A percentile compares a stretch with the other conserved stretches of the same genome.
phyloP scores from a whole-genome alignment of 179 eudicot species.

The Sideroxylon spinosum region DNA sequence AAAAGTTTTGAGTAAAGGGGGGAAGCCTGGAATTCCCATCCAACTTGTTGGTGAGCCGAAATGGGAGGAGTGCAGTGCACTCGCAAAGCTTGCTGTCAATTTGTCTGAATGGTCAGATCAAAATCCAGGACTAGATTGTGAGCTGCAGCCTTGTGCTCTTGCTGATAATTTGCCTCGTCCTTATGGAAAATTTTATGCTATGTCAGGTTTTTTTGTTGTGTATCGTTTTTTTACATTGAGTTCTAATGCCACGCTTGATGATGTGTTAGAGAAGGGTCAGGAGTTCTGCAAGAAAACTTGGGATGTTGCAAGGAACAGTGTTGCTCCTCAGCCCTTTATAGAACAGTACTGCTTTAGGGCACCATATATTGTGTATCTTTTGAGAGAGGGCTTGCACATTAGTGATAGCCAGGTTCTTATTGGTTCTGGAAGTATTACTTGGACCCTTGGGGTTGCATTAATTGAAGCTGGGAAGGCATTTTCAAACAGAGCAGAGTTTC shows the following conservation, averaged over 20 bases:
- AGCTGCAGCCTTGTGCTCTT: slow-evolving; percentile 87
- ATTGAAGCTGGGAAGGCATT: slow-evolving; percentile 86
- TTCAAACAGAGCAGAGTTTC: slow-evolving; percentile 42
- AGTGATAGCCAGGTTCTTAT: slow-evolving; percentile 58
- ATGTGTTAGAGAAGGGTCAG: slow-evolving; percentile 76
- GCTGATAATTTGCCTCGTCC: slow-evolving; percentile 67
- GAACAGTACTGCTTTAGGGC: slow-evolving; percentile 98
- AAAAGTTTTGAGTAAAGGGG: slow-evolving; percentile 38
- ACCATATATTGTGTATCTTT: slow-evolving; percentile 68
- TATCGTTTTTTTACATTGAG: slow-evolving; percentile 88
- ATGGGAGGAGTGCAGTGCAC: slow-evolving; percentile 76
- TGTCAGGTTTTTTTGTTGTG: slow-evolving; percentile 95
- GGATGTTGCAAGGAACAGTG: slow-evolving; percentile 80
- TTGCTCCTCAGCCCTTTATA: slow-evolving; percentile 87
- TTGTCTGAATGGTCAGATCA: slow-evolving; percentile 84
- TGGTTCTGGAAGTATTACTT: slow-evolving; percentile 95
- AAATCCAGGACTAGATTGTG: slow-evolving; percentile 73
- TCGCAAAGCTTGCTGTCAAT: slow-evolving; percentile 81
- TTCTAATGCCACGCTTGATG: slow-evolving; percentile 73
- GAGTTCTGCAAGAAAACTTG: slow-evolving; percentile 69
- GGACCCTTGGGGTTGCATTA: slow-evolving; percentile 96
- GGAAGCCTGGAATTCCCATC: slow-evolving; percentile 53
- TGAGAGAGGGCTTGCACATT: slow-evolving; percentile 90
- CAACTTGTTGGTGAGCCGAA: slow-evolving; percentile 77
- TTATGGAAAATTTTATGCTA: slow-evolving; percentile 77